Base-by-base conservation (phyloP, 2,329 filamentous ascomycete genomes). In the Juglanconis sp. region DNA sequence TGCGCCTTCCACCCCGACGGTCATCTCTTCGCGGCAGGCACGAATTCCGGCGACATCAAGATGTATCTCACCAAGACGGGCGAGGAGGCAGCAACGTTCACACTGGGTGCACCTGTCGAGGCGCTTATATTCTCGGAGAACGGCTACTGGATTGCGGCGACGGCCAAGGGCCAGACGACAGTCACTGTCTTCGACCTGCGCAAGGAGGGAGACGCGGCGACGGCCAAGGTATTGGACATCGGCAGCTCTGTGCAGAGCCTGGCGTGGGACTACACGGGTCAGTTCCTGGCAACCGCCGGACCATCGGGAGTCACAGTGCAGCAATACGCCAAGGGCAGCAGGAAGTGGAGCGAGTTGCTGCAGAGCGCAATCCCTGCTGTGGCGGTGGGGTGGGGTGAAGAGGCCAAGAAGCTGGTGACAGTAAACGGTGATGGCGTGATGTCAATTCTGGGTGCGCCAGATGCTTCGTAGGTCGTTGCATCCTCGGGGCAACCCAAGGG, bases 1-100 rank as follows among this genome's bases (percentile, higher is more conserved):
- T 90, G 87, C 65, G 85, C 89, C 38, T 98, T 99, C 82, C 95
- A 99, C 72, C 95, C 96, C 6, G 95, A 99, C 71, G 95, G 95
- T n/a, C 91, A 97, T 71, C 82, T 99, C 5, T 86, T 98, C 68
- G 94, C 92, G 44, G 90, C 89, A 3, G 95, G 94, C 64, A 90
- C 89, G n/a, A 78, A 79, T 9, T 82, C 89, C 53, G 92, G 92
- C 49, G 87, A 92, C 60, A 89, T 99, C 72, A 91, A 93, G 73
- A 84, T 99, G 56, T 98, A 90, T 76, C 90, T 96, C 74, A 88
- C 92, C 66, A 93, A 90, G 74, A 90, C 85, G 0, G 89, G 92
- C 42, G 84, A 88, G 62, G 83, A 87, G 65, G 91, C 91, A 34
- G 91, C 91, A 34, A 87, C 85, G 58, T 96, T 96, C 73, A 78